A percentile compares a stretch with the other conserved stretches of the same genome.
Evolutionary conservation across 305 asterid genomes (phyloP).

Genomic region (Fraxinus sp.): DNA sequence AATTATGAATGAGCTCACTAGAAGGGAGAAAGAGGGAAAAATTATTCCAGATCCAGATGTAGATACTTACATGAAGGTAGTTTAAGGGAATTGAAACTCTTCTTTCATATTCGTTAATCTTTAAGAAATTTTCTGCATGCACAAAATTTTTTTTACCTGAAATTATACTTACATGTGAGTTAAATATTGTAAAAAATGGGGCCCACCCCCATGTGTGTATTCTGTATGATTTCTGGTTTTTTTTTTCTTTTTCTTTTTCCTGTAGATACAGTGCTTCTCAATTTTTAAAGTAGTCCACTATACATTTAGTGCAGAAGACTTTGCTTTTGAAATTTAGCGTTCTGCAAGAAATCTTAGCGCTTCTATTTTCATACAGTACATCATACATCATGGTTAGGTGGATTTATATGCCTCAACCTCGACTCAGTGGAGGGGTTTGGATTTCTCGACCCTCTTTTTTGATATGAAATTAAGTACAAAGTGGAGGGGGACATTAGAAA

Average conservation of each 20-base stretch:
- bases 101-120: not conserved
- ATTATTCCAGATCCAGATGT: conserved; percentile 48
- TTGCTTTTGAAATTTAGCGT: not conserved
- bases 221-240: no score
- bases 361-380: not conserved
- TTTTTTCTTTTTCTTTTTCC: no score
- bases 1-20: conserved; percentile 38
- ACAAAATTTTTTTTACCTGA: no score
- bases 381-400: not conserved
- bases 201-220: no score
- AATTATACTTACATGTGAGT: no score
- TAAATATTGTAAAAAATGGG: no score
- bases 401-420: not conserved
- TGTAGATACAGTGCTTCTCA: no score
- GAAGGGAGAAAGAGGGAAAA: conserved; percentile 47
- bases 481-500: no score
- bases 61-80: conserved; percentile 51
- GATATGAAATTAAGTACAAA: no score
- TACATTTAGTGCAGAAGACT: not conserved
- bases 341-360: not conserved
- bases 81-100: not conserved
- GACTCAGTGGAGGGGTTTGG: no score
- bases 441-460: no score
- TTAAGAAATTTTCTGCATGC: not conserved
- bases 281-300: not conserved